These are phyloP conservation scores for Bjerkandera adusta DNA, from an alignment of 1,284 basidiomycete species.

Conservation along the genomic window DNA sequence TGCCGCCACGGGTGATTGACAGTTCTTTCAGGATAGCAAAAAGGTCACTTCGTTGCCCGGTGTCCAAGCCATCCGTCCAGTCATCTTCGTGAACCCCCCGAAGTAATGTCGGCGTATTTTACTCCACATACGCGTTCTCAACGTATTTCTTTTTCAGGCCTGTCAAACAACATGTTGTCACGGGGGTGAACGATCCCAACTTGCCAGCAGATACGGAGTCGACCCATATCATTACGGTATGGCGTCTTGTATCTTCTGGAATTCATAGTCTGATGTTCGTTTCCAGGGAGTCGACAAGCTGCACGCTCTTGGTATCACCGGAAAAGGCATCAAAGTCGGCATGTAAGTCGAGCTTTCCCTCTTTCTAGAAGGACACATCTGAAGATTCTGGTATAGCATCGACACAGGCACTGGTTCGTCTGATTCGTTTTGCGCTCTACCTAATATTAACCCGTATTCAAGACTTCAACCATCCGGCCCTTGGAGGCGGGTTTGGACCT, in stretches of 20 bases:
- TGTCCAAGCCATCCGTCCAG: constrained; percentile 13
- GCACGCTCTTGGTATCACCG: constrained; percentile 47
- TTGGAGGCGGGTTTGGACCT: constrained; percentile 62
- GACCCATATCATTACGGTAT: constrained; percentile 36
- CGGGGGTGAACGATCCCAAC: constrained; percentile 33
- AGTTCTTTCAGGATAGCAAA: not conserved
- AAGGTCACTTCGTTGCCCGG: constrained; percentile 8
- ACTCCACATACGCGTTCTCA: constrained; percentile 5
- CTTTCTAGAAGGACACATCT: constrained; percentile 1
- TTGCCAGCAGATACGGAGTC: constrained; percentile 32
- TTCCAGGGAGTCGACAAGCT: constrained; percentile 44
- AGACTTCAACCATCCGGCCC: constrained; percentile 60
- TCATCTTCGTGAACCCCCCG: constrained; percentile 10
- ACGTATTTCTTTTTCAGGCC: constrained; percentile 22
- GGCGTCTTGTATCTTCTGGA: not conserved
- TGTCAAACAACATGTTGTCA: constrained; percentile 27
- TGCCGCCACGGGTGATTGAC: too few species aligned
- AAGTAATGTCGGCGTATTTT: constrained; percentile 13
- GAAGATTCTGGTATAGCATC: constrained; percentile 24
- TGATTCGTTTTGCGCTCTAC: not conserved
- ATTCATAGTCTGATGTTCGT: not conserved
- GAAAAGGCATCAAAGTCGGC: constrained; percentile 51
- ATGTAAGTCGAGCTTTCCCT: constrained; percentile 30
- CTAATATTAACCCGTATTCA: not conserved
- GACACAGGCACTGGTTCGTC: constrained; percentile 29